Evolutionary conservation across 768 basidiomycete genomes (phyloP).

Genomic region (Porphyrellus cyaneotinctus): DNA sequence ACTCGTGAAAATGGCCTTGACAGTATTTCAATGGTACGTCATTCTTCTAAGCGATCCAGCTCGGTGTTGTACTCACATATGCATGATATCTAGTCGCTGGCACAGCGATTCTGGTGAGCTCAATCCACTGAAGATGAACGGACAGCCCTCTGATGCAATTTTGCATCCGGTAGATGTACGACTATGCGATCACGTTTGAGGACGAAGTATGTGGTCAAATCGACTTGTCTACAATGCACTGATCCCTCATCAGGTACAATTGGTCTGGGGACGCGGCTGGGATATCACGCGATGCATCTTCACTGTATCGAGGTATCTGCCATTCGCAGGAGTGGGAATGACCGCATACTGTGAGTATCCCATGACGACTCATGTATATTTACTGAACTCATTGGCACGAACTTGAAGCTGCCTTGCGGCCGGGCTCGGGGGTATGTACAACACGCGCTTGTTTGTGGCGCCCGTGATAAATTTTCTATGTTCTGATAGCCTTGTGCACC

Average conservation of each 20-base stretch:
- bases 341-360: not conserved
- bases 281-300: too few relatives aligned
- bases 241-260: too few relatives aligned
- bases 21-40: not conserved
- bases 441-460: too few relatives aligned
- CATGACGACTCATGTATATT: not conserved
- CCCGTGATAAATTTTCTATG: not conserved
- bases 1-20: not conserved
- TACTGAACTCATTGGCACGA: not conserved
- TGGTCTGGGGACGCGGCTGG: too few relatives aligned
- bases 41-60: not conserved
- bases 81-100: too few relatives aligned
- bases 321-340: too few relatives aligned
- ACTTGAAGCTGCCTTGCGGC: slow-evolving; percentile 7
- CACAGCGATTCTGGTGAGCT: not conserved
- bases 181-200: too few relatives aligned
- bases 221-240: too few relatives aligned
- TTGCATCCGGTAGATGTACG: not conserved
- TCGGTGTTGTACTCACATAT: not conserved
- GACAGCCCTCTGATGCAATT: not conserved
- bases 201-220: too few relatives aligned
- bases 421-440: slow-evolving; percentile 5
- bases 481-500: too few relatives aligned
- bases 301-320: too few relatives aligned
- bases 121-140: too few relatives aligned